Percentiles rank a stretch among this genome's conserved stretches.
Evolutionary conservation across 495 filamentous ascomycete species (phyloP).

Genomic region (Coniosporium apollinis): DNA sequence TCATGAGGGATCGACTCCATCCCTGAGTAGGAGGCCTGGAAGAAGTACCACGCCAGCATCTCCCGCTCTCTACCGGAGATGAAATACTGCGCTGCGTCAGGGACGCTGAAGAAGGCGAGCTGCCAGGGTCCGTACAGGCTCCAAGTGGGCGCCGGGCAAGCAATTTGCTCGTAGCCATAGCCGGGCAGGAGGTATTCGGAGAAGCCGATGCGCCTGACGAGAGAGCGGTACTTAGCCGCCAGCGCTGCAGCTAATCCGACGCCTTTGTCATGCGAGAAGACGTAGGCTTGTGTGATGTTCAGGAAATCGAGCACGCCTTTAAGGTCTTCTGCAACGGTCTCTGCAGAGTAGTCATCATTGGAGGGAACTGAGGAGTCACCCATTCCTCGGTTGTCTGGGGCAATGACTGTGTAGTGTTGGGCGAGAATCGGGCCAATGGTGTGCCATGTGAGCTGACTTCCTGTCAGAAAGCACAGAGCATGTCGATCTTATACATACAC

Average conservation of each 20-base stretch:
- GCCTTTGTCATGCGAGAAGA: conserved; percentile 29
- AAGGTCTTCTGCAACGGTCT: conserved; percentile 18
- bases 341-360: conserved; percentile 22
- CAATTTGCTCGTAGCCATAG: conserved; percentile 20
- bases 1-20: conserved; percentile 6
- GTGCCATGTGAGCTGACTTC: conserved; percentile 35
- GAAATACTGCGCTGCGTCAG: conserved; percentile 27
- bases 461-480: background rate
- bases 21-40: conserved; percentile 20
- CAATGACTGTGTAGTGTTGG: conserved; percentile 35
- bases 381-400: conserved; percentile 24
- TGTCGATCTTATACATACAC: conserved; percentile 6
- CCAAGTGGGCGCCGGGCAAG: conserved; percentile 15
- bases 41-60: conserved; percentile 30
- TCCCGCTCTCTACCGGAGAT: conserved; percentile 23
- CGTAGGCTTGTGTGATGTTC: conserved; percentile 22
- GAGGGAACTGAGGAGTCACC: conserved; percentile 23
- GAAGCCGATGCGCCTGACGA: conserved; percentile 17
- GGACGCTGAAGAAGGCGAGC: conserved; percentile 27
- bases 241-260: conserved; percentile 23
- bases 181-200: conserved; percentile 26
- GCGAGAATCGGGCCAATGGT: conserved; percentile 39
- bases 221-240: conserved; percentile 15
- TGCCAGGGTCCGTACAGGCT: conserved; percentile 28
- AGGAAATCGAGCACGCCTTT: conserved; percentile 25